phyloP scores from a whole-genome alignment of 1,284 basidiomycete species.

The Polyporus tsugae region DNA sequence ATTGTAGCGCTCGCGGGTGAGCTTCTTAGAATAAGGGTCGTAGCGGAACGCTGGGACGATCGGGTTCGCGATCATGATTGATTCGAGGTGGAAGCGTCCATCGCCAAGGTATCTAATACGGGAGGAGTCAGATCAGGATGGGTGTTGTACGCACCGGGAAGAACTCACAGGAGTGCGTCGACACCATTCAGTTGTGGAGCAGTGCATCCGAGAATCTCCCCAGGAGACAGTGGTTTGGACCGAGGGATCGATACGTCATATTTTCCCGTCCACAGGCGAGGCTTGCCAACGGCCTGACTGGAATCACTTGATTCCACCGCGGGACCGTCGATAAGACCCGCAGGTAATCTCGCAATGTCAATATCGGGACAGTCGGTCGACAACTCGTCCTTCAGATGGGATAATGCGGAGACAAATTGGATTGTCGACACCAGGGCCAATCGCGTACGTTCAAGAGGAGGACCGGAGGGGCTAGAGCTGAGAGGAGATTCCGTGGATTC shows the following conservation, averaged over 20 bases:
- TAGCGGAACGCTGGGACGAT: conserved; percentile 96
- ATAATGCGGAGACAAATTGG: conserved; percentile 92
- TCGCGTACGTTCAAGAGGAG: conserved; percentile 60
- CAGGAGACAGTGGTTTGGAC: conserved; percentile 93
- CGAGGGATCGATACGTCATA: conserved; percentile 90
- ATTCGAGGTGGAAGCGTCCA: conserved; percentile 97
- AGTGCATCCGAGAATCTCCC: conserved; percentile 97
- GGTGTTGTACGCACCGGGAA: too few species aligned
- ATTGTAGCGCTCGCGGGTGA: conserved; percentile 93
- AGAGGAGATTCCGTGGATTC: background rate
- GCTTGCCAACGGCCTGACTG: conserved; percentile 20
- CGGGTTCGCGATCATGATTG: conserved; percentile 99
- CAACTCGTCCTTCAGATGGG: conserved; percentile 85
- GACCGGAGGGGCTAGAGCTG: background rate
- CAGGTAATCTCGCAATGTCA: conserved; percentile 19
- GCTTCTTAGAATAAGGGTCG: conserved; percentile 97
- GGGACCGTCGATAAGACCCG: conserved; percentile 29
- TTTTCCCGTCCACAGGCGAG: conserved; percentile 61
- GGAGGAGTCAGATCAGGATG: conserved; percentile 9
- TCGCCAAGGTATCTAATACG: conserved; percentile 89
- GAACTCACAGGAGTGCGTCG: conserved; percentile 87
- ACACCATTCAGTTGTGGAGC: conserved; percentile 85
- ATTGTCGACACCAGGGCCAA: conserved; percentile 94
- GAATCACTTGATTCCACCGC: conserved; percentile 12
- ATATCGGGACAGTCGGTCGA: conserved; percentile 46